Percentiles rank a stretch among this genome's conserved stretches.
Conservation (phyloP, 768 basidiomycete species). For the Xerocomellus intermedius region DNA sequence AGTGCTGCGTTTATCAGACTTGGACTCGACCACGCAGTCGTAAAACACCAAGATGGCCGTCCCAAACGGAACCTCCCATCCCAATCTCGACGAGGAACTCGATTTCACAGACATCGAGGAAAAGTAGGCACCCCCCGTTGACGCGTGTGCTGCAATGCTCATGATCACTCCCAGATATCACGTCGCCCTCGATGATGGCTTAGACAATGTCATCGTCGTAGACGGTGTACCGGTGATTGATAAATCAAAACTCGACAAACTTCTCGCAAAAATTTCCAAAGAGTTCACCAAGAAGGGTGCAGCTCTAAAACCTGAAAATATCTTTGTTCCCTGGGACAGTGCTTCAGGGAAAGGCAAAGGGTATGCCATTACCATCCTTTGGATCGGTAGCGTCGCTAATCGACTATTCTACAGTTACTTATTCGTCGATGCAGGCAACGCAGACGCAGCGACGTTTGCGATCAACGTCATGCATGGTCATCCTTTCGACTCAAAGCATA, state of each 20-base stretch:
- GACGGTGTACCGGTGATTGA: slow-evolving; percentile 93
- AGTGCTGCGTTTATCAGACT: background rate
- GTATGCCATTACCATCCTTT: slow-evolving; percentile 42
- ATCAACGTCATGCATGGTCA: slow-evolving; percentile 68
- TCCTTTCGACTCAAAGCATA: slow-evolving; percentile 85
- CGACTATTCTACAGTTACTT: slow-evolving; percentile 52
- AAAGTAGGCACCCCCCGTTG: slow-evolving; percentile 51
- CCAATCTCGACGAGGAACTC: slow-evolving; percentile 59
- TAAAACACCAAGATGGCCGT: slow-evolving; percentile 43
- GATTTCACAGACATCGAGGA: slow-evolving; percentile 88
- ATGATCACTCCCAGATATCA: slow-evolving; percentile 61
- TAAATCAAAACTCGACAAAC: slow-evolving; percentile 76
- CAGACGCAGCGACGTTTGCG: slow-evolving; percentile 69
- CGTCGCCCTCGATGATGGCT: slow-evolving; percentile 77
- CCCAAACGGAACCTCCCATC: slow-evolving; percentile 32
- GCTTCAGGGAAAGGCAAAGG: slow-evolving; percentile 86
- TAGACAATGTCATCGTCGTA: slow-evolving; percentile 90
- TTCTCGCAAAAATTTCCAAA: slow-evolving; percentile 78
- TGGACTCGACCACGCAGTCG: background rate
- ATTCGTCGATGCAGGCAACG: slow-evolving; percentile 75
- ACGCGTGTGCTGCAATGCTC: slow-evolving; percentile 1
- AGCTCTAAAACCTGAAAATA: slow-evolving; percentile 69
- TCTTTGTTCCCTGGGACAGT: slow-evolving; percentile 89
- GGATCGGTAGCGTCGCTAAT: slow-evolving; percentile 1
- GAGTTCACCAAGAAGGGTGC: slow-evolving; percentile 83